Conservation (phyloP, 1,284 basidiomycete genomes). For the Rhodofomes roseus region DNA sequence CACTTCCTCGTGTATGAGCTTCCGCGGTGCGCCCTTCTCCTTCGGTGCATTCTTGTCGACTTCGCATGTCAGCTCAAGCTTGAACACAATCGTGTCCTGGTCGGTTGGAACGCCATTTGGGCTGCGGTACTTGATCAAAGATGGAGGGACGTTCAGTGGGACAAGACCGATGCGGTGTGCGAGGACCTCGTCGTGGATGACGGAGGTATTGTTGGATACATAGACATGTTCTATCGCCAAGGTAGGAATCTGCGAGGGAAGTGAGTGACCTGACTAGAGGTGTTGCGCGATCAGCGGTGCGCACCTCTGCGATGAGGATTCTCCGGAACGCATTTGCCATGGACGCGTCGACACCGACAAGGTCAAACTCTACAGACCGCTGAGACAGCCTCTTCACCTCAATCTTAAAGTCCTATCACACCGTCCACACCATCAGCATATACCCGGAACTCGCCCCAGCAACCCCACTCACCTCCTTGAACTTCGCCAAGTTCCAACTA, state of each 20-base stretch:
- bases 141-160: constrained; percentile 86
- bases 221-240: constrained; percentile 94
- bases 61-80: constrained; percentile 55
- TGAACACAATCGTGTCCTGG: constrained; percentile 89
- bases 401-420: constrained; percentile 62
- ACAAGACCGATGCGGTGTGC: constrained; percentile 89
- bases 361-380: constrained; percentile 88
- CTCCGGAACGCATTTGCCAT: constrained; percentile 94
- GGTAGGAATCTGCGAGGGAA: constrained; percentile 72
- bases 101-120: constrained; percentile 62
- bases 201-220: constrained; percentile 93
- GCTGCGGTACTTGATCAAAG: constrained; percentile 40
- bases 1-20: constrained; percentile 38
- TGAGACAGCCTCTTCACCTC: constrained; percentile 77
- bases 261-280: not conserved
- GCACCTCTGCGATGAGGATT: constrained; percentile 91
- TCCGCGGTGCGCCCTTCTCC: constrained; percentile 12
- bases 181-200: constrained; percentile 94
- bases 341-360: constrained; percentile 94
- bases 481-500: constrained; percentile 75
- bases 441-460: not conserved
- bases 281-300: constrained; percentile 13
- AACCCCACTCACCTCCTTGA: constrained; percentile 63
- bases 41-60: constrained; percentile 41
- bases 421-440: not conserved